Conservation (phyloP, 2,329 filamentous ascomycete genomes). For the Hypoxylon sp. region DNA sequence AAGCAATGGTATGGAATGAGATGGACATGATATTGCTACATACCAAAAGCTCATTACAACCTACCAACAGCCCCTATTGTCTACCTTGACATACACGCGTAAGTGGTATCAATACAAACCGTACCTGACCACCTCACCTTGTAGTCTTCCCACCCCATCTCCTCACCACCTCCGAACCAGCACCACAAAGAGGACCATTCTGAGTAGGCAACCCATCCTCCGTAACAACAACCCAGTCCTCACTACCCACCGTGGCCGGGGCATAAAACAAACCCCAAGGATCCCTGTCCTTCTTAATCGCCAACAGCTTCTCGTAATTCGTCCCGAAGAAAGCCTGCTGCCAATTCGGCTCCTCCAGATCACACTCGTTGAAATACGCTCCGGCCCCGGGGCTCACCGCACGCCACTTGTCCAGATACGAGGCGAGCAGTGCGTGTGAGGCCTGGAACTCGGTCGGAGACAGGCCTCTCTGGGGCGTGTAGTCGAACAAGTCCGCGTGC, state of each 20-base stretch:
- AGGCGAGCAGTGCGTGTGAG: constrained; percentile 36
- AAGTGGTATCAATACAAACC: too few relatives aligned
- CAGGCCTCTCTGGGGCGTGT: constrained; percentile 31
- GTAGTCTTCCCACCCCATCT: not conserved
- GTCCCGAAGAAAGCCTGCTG: constrained; percentile 57
- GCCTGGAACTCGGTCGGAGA: constrained; percentile 36
- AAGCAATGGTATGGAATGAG: too few relatives aligned
- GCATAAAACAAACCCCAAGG: constrained; percentile 57
- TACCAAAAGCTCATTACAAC: too few relatives aligned
- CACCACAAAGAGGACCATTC: constrained; percentile 50
- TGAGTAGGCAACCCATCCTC: constrained; percentile 47
- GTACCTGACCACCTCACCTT: not conserved
- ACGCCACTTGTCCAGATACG: constrained; percentile 42
- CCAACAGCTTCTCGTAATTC: constrained; percentile 53
- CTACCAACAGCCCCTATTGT: too few relatives aligned
- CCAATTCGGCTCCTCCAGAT: constrained; percentile 57
- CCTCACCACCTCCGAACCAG: constrained; percentile 8
- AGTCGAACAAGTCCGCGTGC: constrained; percentile 46
- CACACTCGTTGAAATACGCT: constrained; percentile 61
- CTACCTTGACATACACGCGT: too few relatives aligned
- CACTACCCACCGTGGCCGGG: constrained; percentile 59
- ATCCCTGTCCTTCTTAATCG: constrained; percentile 60
- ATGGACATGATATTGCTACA: too few relatives aligned
- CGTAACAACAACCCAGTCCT: constrained; percentile 54
- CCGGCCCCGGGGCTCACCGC: constrained; percentile 52